Evolutionary conservation across 208 protist species (phyloP), one percentile per base, ranked within the genome.

Genomic region (Crithidia thermophila): DNA sequence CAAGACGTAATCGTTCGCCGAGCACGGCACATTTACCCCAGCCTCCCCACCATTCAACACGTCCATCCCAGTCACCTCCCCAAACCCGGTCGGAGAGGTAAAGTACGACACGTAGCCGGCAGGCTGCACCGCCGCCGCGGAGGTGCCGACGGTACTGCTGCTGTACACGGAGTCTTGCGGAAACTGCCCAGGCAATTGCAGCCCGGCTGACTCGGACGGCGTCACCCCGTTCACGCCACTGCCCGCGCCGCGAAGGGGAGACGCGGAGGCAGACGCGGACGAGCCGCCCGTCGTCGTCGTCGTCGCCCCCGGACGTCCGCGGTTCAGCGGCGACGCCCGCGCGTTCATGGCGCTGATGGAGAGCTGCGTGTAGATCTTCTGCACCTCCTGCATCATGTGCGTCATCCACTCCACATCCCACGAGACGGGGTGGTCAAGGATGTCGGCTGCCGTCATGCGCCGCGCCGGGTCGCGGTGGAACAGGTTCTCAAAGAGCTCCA

Each of bases 361-460:
- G 30, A 75, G 55, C 45, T 64, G 60, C 27, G 56, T 27, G 49
- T 67, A 59, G 18, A 75, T 69, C 49, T 81, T 52, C 18, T 85
- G 74, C 30, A 93, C 70, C 18, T 84, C 84, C 7, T 53, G 43
- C 64, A 90, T 73, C 70, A 92, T 85, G 52, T 72, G 57, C 30
- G 73, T 57, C 78, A 94, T 85, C 84, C 85, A 94, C 70, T 88
- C 84, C 31, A 81, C 77, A 56, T 94, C 74, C 77, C 80, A 93
- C 37, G 82, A 81, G 13, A 93, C 84, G 10, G 80, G 84, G 63
- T 95, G 86, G n/a, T 93, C 81, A 23, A 93, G 64, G 20, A 92
- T 45, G 14, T 92, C 77, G 1, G 85, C 80, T 3, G 84, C 75
- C 27, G 85, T 92, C 83, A 90, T 89, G 53, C 89, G 89, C 66